These are phyloP conservation scores for Strombidium stylifer DNA, from an alignment of 73 alveolate species.

Conservation along the genomic window DNA sequence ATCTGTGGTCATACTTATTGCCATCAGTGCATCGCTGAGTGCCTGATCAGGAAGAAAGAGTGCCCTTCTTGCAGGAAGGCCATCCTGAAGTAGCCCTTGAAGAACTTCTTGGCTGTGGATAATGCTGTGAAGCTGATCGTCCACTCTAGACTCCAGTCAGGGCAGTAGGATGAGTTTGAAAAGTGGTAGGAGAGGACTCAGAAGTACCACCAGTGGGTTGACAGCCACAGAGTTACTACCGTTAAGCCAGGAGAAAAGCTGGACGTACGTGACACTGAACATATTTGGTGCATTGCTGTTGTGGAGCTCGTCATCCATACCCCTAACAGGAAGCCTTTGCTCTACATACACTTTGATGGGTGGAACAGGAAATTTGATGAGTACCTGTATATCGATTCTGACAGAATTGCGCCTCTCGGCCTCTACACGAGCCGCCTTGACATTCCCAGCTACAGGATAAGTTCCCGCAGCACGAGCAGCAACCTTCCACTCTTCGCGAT, in stretches of 20 bases:
- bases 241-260: slow-evolving; percentile 45
- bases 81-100: slow-evolving; percentile 24
- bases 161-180: slow-evolving; percentile 20
- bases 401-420: slow-evolving; percentile 64
- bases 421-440: slow-evolving; percentile 63
- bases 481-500: too few species aligned
- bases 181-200: slow-evolving; percentile 32
- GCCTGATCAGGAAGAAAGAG: slow-evolving; percentile 51
- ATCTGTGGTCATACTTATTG: slow-evolving; percentile 78
- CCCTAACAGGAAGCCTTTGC: slow-evolving; percentile 2
- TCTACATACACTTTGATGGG: slow-evolving; percentile 30
- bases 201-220: slow-evolving; percentile 24
- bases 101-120: slow-evolving; percentile 24
- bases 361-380: slow-evolving; percentile 72
- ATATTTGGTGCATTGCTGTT: slow-evolving; percentile 66
- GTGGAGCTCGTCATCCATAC: slow-evolving; percentile 14
- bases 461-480: too few species aligned
- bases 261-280: slow-evolving; percentile 67
- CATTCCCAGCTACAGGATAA: slow-evolving; percentile 46
- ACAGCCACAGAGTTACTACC: slow-evolving; percentile 6
- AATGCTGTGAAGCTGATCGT: slow-evolving; percentile 6
- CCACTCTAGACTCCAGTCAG: slow-evolving; percentile 3
- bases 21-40: slow-evolving; percentile 59
- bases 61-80: slow-evolving; percentile 72
- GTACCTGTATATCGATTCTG: slow-evolving; percentile 42